Percentiles rank a stretch among this genome's conserved stretches.
Evolutionary conservation across 495 filamentous ascomycete genomes (phyloP).

Genomic region (Lasiosphaeria ovina): DNA sequence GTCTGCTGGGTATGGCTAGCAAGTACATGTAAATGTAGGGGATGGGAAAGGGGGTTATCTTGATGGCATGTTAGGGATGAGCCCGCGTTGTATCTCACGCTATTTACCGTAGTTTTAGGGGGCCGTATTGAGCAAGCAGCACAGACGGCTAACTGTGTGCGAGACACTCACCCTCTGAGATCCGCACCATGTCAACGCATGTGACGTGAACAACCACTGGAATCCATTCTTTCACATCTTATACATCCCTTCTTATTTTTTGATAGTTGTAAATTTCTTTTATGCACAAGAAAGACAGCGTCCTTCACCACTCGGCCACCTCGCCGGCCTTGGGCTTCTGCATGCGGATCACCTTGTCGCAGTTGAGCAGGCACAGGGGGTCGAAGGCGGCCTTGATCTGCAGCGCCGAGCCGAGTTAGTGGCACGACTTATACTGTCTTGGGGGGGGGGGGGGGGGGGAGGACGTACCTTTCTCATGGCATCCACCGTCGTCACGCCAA

Average conservation of each 20-base stretch:
- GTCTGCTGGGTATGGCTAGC: conserved; percentile 21
- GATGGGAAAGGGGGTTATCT: not conserved
- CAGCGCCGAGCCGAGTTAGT: not conserved
- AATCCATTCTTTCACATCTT: not conserved
- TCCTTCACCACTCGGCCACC: conserved; percentile 48
- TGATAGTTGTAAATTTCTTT: not conserved
- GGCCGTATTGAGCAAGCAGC: no score
- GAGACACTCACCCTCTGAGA: no score
- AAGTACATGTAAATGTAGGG: conserved; percentile 21
- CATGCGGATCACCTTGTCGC: conserved; percentile 73
- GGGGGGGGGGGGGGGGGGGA: no score
- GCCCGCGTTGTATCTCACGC: not conserved
- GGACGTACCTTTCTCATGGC: conserved; percentile 66
- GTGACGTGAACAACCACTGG: no score
- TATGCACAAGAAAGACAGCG: not conserved
- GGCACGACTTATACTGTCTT: not conserved
- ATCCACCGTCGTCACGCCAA: conserved; percentile 71
- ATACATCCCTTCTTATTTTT: not conserved
- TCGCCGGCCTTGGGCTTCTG: conserved; percentile 53
- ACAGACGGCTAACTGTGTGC: no score
- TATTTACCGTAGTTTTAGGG: no score
- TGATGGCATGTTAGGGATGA: not conserved
- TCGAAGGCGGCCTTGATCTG: conserved; percentile 71
- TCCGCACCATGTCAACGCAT: no score
- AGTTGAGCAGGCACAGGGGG: conserved; percentile 74